Base-by-base conservation (phyloP, 257 asterid species). In the Nicotiana obtusifolia region DNA sequence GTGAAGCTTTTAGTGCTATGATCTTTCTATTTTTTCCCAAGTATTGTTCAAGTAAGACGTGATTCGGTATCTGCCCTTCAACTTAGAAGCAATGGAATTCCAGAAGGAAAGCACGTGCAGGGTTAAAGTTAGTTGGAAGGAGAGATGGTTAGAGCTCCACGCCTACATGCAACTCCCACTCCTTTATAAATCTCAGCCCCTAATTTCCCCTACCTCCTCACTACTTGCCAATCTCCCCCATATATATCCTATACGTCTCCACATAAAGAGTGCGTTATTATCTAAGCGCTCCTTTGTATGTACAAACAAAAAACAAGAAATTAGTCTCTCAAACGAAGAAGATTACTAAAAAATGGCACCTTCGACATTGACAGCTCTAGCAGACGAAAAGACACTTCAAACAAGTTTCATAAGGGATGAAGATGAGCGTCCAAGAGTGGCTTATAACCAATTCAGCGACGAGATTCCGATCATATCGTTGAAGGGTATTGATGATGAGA, bases 381-480 rank as follows among this genome's bases (percentile, higher is more conserved):
- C 95, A 4, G 81, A 82, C 5, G 87, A 91, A 64, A 86, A 80
- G 9, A 69, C 82, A 7, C 82, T 94, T 54, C 83, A 81, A 30
- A 76, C 82, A 7, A 88, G 85, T 30, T 94, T 94, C 92, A 82
- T 92, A 9, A 80, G 99, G 78, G 99, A 94, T 54, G 99, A 91
- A 81, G 97, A 93, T 10, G 98, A 94, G 81, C 88, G 99, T 84
- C 98, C 99, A 0, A 94, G 89, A 83, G 97, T 92, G 66, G 91
- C 92, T 1, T 87, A 94, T 89, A 86, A 94, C 82, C 65, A 87
- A 4, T 94, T 94, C 86, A 95, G 98, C 88, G 47, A 87, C 7
- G 93, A 94, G 0, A 92, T 95, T 83, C 97, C 99, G n/a, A 86
- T 95, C 56, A 95, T 95, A 82, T 92, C 99, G 6, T 82, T 95